Base-by-base conservation (phyloP, 768 basidiomycete genomes). In the Cubamyces lactineus region DNA sequence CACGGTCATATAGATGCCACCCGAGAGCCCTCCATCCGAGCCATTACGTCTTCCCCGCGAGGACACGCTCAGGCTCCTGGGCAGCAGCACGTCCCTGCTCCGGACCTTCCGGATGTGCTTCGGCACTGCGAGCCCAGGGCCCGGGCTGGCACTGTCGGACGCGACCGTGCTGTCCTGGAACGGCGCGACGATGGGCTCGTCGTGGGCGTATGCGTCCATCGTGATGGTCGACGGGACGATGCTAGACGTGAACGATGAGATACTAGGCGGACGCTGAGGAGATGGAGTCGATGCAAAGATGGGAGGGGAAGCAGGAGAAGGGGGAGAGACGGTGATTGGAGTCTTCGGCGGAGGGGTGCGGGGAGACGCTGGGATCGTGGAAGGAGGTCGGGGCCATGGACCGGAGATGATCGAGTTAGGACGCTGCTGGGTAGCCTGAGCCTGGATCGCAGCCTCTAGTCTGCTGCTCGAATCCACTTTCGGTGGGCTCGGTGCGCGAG, bases 1-100 rank as follows among this genome's bases (percentile, higher is more conserved):
- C 39, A 72, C 71, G 24, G 69, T 70, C 71, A 72, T 70, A 56
- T 69, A 70, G 42, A 72, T 67, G 46, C 62, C 71, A 7, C 66
- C 71, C 12, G 55, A 59, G 41, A 50, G 41, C 23, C 45, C 57
- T 5, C 57, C 58, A 17, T 61, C 53, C 40, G 65, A 64, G 56
- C 49, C 66, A 47, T 55, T 46, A 55, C 48, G 54, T 50, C 56
- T 62, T 39, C 48, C 55, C 46, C 63, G 57, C 56, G 54, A 51
- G 41, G 63, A 54, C 43, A 60, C 23, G 61, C 62, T 65, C 43
- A 67, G 45, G 47, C 56, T 61, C 38, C 59, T 43, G 2, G 40
- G 38, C 15, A 55, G 53, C 19, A 70, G 52, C 30, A 54, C 41
- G 57, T 69, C 69, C 45, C 62, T 64, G 66, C 70, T 70, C 21